A percentile compares a stretch with the other conserved stretches of the same genome.
Evolutionary conservation across 805 yeast species (phyloP).

Genomic region (Kodamaea jinghongensis): DNA sequence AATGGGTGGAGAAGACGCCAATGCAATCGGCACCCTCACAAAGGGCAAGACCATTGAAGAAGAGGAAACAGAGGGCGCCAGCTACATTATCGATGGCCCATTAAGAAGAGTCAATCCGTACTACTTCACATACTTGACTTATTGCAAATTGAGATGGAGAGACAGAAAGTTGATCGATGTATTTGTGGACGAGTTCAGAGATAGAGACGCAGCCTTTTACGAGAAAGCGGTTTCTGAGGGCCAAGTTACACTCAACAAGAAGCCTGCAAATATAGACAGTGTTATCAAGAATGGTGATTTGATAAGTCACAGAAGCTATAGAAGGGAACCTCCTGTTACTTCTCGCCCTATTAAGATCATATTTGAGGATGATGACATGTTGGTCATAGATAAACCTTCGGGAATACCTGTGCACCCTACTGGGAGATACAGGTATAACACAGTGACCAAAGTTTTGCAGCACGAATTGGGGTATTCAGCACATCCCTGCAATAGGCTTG

Average conservation of each 20-base stretch:
- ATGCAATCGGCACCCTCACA: slow-evolving; percentile 15
- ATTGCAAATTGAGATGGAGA: slow-evolving; percentile 90
- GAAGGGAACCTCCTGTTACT: slow-evolving; percentile 87
- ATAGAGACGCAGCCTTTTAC: slow-evolving; percentile 68
- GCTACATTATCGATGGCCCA: slow-evolving; percentile 55
- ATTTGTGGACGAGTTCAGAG: slow-evolving; percentile 81
- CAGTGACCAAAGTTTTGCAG: slow-evolving; percentile 74
- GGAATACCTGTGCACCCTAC: slow-evolving; percentile 97
- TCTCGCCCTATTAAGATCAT: slow-evolving; percentile 61
- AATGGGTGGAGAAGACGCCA: slow-evolving; percentile 31
- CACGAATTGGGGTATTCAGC: slow-evolving; percentile 63
- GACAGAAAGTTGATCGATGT: slow-evolving; percentile 77
- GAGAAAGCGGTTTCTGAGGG: slow-evolving; percentile 51
- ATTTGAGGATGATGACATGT: slow-evolving; percentile 66
- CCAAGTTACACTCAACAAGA: slow-evolving; percentile 67
- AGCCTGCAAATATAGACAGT: slow-evolving; percentile 61
- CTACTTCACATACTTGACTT: slow-evolving; percentile 84
- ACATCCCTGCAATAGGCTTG: slow-evolving; percentile 83
- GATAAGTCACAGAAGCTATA: slow-evolving; percentile 73
- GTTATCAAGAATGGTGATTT: slow-evolving; percentile 78
- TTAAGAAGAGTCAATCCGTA: slow-evolving; percentile 80
- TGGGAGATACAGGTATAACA: slow-evolving; percentile 73
- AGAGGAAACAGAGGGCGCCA: slow-evolving; percentile 58
- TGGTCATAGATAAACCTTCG: slow-evolving; percentile 89
- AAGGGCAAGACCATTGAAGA: slow-evolving; percentile 42